phyloP scores from a whole-genome alignment of 208 protist species.

The Leishmania mexicana region DNA sequence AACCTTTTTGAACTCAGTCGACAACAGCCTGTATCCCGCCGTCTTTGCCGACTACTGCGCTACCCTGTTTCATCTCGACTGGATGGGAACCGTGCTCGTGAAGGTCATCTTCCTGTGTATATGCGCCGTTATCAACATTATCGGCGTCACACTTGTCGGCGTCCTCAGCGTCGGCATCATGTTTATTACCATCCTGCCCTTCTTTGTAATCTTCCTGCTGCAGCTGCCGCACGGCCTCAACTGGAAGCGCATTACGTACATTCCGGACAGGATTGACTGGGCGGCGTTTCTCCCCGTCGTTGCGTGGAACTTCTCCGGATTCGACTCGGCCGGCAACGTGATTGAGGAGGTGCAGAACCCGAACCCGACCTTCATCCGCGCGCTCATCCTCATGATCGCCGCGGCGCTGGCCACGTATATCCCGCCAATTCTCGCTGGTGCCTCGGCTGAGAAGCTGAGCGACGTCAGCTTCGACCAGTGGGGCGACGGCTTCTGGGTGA shows the following conservation, averaged over 20 bases:
- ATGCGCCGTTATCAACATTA: slow-evolving; percentile 79
- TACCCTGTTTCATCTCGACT: slow-evolving; percentile 66
- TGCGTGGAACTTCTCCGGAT: slow-evolving; percentile 92
- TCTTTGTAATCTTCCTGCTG: slow-evolving; percentile 86
- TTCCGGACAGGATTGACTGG: slow-evolving; percentile 83
- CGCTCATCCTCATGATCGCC: slow-evolving; percentile 83
- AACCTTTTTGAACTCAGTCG: slow-evolving; percentile 82
- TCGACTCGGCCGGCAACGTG: slow-evolving; percentile 89
- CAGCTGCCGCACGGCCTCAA: slow-evolving; percentile 83
- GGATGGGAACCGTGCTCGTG: slow-evolving; percentile 49
- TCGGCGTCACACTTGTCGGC: slow-evolving; percentile 77
- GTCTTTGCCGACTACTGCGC: slow-evolving; percentile 88
- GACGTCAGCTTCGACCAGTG: slow-evolving; percentile 71
- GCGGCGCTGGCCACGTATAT: slow-evolving; percentile 82
- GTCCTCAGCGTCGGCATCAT: slow-evolving; percentile 82
- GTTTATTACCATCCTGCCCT: slow-evolving; percentile 86
- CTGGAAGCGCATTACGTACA: slow-evolving; percentile 70
- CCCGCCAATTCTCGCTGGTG: slow-evolving; percentile 82
- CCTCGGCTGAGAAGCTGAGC: slow-evolving; percentile 57
- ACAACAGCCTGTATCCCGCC: slow-evolving; percentile 90
- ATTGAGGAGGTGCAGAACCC: slow-evolving; percentile 90
- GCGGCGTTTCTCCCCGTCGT: slow-evolving; percentile 85
- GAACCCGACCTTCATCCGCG: slow-evolving; percentile 81
- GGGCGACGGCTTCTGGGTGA: slow-evolving; percentile 89
- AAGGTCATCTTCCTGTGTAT: slow-evolving; percentile 73